Evolutionary conservation across 768 basidiomycete genomes (phyloP).

Genomic region (Pisolithus albus): DNA sequence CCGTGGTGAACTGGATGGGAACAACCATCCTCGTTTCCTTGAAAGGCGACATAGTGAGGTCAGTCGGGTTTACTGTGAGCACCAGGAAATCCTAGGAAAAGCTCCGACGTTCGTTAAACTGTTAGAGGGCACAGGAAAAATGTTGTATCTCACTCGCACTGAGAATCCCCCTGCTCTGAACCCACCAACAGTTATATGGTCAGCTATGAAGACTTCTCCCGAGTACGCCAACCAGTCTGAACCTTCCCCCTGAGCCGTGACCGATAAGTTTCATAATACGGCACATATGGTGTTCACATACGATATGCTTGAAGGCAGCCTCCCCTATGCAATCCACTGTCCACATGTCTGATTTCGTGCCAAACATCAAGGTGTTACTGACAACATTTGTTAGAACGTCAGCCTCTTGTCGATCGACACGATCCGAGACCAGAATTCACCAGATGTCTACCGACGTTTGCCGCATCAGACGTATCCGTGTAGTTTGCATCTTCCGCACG

Average conservation of each 20-base stretch:
- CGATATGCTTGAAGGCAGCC: slow-evolving; percentile 51
- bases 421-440: slow-evolving; percentile 19
- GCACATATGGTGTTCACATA: slow-evolving; percentile 25
- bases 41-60: slow-evolving; percentile 49
- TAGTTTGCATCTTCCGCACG: slow-evolving; percentile 29
- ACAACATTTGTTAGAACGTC: slow-evolving; percentile 14
- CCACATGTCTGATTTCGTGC: slow-evolving; percentile 69
- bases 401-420: neutral
- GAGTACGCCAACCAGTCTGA: slow-evolving; percentile 54
- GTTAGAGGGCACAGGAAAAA: neutral
- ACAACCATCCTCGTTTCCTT: slow-evolving; percentile 52
- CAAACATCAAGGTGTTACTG: slow-evolving; percentile 38
- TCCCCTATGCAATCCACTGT: slow-evolving; percentile 57
- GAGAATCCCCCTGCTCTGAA: slow-evolving; percentile 61
- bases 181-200: slow-evolving; percentile 45
- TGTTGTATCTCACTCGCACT: slow-evolving; percentile 43
- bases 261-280: neutral
- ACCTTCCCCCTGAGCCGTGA: slow-evolving; percentile 46
- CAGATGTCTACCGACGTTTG: slow-evolving; percentile 63
- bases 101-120: neutral
- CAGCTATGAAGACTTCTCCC: slow-evolving; percentile 53
- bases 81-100: slow-evolving; percentile 58
- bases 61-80: slow-evolving; percentile 52
- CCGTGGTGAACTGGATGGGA: slow-evolving; percentile 61
- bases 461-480: slow-evolving; percentile 55